These are phyloP conservation scores for Candida nemodendra DNA, from an alignment of 805 yeast genomes.

Conservation along the genomic window DNA sequence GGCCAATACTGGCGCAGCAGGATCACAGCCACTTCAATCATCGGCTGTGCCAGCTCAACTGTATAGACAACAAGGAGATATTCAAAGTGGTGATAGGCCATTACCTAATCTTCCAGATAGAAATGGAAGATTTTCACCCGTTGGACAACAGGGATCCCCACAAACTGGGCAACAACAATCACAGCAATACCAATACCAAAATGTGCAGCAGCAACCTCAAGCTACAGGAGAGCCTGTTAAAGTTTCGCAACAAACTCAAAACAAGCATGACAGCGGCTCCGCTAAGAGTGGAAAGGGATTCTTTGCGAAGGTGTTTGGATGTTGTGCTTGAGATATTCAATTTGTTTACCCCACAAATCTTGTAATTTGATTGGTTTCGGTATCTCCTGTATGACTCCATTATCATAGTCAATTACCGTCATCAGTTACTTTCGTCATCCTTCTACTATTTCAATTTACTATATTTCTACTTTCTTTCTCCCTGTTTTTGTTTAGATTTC, in stretches of 20 bases:
- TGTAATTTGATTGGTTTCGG: too few relatives aligned
- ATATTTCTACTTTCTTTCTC: background rate
- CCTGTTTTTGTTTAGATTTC: background rate
- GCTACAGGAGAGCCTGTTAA: constrained; percentile 20
- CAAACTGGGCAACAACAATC: constrained; percentile 12
- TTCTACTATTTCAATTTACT: background rate
- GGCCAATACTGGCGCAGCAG: constrained; percentile 8
- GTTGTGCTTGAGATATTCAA: constrained; percentile 18
- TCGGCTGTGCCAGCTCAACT: constrained; percentile 15
- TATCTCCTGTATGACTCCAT: too few relatives aligned
- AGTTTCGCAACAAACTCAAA: constrained; percentile 11
- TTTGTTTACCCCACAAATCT: too few relatives aligned
- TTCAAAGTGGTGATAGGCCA: constrained; percentile 30
- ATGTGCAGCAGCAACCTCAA: constrained; percentile 24
- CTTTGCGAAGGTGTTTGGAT: constrained; percentile 24
- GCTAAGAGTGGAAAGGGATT: constrained; percentile 24
- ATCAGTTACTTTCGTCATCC: constrained; percentile 1
- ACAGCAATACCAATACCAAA: constrained; percentile 18
- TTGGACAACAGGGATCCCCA: constrained; percentile 14
- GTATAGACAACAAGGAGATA: constrained; percentile 19
- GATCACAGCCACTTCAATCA: constrained; percentile 14
- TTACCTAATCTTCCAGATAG: constrained; percentile 34
- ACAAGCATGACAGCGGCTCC: constrained; percentile 21
- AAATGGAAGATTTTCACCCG: constrained; percentile 24
- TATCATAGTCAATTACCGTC: constrained; percentile 1